Conservation (phyloP, 495 filamentous ascomycete species). For the Tuber borchii region DNA sequence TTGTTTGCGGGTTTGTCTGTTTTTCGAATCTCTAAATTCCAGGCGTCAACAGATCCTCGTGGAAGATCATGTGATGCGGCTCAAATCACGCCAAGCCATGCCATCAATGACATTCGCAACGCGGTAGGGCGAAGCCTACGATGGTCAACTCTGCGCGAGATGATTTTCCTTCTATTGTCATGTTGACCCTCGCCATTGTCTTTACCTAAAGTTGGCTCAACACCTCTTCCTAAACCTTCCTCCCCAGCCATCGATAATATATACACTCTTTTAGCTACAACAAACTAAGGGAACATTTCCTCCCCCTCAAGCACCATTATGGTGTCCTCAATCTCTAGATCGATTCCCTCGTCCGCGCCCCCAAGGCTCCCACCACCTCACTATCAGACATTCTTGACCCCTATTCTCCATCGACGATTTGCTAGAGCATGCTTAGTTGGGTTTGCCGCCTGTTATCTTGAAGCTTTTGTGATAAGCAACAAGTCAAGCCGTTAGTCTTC, state of each 20-base stretch:
- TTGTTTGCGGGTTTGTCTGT: conserved; percentile 15
- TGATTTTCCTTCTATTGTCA: background rate
- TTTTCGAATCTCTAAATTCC: conserved; percentile 13
- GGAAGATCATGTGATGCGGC: conserved; percentile 25
- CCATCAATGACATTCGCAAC: background rate
- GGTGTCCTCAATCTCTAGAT: conserved; percentile 41
- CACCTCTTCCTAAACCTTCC: background rate
- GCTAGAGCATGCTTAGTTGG: conserved; percentile 61
- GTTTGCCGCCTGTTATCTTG: conserved; percentile 64
- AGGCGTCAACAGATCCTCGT: background rate
- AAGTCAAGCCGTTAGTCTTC: conserved; percentile 26
- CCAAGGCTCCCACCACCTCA: conserved; percentile 42
- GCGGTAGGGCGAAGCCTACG: background rate
- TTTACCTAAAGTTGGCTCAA: background rate
- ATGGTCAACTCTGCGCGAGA: background rate
- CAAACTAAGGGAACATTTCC: background rate
- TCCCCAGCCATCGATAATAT: background rate
- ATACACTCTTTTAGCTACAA: background rate
- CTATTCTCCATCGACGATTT: conserved; percentile 80
- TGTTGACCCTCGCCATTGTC: background rate
- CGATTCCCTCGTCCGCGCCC: conserved; percentile 34
- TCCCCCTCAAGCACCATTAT: conserved; percentile 26
- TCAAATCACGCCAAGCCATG: background rate
- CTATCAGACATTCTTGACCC: conserved; percentile 87
- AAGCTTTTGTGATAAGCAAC: conserved; percentile 62